These are phyloP conservation scores for Fusarium coicis DNA, from an alignment of 2,329 filamentous ascomycete species.

Conservation along the genomic window DNA sequence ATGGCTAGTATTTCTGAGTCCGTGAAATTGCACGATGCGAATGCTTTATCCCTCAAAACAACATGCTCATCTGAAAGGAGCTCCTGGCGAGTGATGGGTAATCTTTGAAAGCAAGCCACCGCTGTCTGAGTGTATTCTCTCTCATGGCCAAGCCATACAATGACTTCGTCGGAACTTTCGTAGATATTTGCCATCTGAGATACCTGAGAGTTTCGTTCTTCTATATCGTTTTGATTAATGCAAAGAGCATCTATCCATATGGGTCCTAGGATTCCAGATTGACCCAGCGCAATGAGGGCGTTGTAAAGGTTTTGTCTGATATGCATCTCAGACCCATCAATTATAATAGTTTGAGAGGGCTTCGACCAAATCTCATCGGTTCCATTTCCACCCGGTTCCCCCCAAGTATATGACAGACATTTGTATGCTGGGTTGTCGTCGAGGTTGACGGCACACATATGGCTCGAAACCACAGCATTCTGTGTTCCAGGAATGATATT, in stretches of 20 bases:
- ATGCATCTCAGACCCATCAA: background rate
- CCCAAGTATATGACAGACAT: slow-evolving; percentile 5
- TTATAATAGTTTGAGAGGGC: background rate
- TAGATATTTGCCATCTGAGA: background rate
- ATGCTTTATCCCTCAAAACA: background rate
- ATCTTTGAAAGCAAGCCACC: background rate
- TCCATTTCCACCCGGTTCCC: background rate
- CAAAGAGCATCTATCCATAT: slow-evolving; percentile 4
- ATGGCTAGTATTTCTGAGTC: background rate
- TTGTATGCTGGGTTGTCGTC: background rate
- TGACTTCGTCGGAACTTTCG: background rate
- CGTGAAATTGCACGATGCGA: background rate
- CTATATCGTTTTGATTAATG: background rate
- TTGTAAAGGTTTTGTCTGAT: background rate
- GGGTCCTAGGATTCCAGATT: background rate
- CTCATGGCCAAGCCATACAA: background rate
- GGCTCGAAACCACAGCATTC: background rate
- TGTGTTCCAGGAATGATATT: background rate
- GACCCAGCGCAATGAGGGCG: background rate
- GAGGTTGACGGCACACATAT: background rate
- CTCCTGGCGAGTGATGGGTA: background rate
- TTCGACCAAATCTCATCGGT: background rate
- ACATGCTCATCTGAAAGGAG: background rate
- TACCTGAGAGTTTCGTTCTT: background rate
- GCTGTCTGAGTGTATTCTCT: background rate